Evolutionary conservation across 768 basidiomycete species (phyloP), one percentile per base, ranked within the genome.

Genomic region (Rhizopogon salebrosus): DNA sequence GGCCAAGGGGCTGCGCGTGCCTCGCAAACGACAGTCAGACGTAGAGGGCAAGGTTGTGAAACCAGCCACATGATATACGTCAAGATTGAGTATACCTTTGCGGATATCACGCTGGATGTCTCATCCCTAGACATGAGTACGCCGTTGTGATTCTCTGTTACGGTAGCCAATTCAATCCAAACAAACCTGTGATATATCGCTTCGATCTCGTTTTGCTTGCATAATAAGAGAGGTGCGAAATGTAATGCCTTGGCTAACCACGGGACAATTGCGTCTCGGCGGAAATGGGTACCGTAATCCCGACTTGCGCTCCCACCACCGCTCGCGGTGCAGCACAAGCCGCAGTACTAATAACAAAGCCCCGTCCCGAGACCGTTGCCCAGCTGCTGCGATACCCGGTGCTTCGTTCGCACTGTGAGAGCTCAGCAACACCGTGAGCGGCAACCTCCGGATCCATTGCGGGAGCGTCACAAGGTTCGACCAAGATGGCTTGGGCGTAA

Each of bases 1-100:
- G 62, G 83, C 82, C 5, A 87, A 84, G 67, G 85, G 87, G 51
- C 73, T 89, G 39, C 83, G 82, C 38, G 82, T 82, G 41, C 83
- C 79, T 27, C 79, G 83, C 29, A 80, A 83, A 48, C 68, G 65
- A 38, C 77, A 70, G 53, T 60, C 58, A 40, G 54, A 57, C 23
- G 35, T 60, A 45, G 57, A 69, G 37, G 56, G 54, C 22, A 41
- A 58, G 20, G 54, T 59, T 23, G 64, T 64, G 39, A 60, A 62
- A 56, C 63, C 24, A 38, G 29, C 41, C 14, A 31, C 31, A 24
- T 43, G 42, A 54, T 46, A 16, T 34, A 46, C 31, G 22, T 34
- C 22, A 34, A 5, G 5, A 31, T 46, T 20, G 43, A 13, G 22
- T 14, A 31, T 31, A 45, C 29, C 24, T 42, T 16, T 9, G 16